Base-by-base conservation (phyloP, 2,329 filamentous ascomycete species). In the Seiridium unicorne region DNA sequence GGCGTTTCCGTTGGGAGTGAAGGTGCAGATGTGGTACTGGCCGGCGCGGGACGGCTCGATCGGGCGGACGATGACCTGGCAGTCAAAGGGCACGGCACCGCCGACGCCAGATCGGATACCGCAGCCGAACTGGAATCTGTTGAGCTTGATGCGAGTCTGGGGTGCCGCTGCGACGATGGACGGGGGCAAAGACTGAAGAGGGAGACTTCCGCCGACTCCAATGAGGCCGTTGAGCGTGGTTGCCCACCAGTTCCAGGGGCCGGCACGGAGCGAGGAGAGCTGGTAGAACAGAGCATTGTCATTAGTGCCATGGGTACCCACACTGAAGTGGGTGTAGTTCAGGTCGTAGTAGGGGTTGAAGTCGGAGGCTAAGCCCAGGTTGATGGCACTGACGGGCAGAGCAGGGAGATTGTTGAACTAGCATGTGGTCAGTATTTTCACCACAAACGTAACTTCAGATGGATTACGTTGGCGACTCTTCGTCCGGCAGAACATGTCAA, bases 321-420 rank as follows among this genome's bases (percentile, higher is more conserved):
- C 51, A 18, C 7, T 31, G 36, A 55, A 55, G 38, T 34, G 51
- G 36, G 51, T 55, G n/a, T 55, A 55, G 51, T 55, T 55, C 4
- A 55, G 35, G 8, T 55, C 51, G 18, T 31, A 32, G 18, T 55
- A 40, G 7, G 51, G 51, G 36, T 44, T 55, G 51, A 55, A 55
- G 4, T 31, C 40, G 5, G 49, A 51, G n/a, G 36, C 31, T 7
- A 42, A 9, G 38, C 51, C 51, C n/a, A 10, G 4, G 40, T 55
- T 44, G n/a, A 42, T 34, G 11, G n/a, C 34, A 2, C 36, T 35
- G n/a, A 31, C 31, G 9, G 51, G 36, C 18, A 55, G 18, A 13
- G 51, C 51, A 18, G 51, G 51, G 7, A 55, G 8, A 26, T 55
- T 18, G 26, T 55, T 31, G 51, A 42, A 55, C 51, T 55, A 36